Conservation (phyloP, 805 yeast genomes). For the Zygotorulaspora florentina region DNA sequence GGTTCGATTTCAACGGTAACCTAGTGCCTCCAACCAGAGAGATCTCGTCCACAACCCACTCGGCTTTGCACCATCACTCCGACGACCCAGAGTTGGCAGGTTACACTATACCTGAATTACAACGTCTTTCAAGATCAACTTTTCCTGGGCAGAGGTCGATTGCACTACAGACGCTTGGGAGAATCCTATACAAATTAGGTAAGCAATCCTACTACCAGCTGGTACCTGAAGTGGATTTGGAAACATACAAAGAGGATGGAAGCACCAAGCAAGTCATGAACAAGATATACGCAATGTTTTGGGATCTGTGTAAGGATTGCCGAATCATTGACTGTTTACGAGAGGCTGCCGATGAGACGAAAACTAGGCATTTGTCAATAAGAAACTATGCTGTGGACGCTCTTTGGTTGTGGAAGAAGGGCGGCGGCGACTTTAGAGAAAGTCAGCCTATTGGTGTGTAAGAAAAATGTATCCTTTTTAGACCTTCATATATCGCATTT, state of each 20-base stretch:
- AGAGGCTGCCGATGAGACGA: conserved; percentile 62
- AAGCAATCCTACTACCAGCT: conserved; percentile 51
- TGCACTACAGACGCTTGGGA: conserved; percentile 81
- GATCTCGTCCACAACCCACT: conserved; percentile 44
- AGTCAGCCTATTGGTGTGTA: conserved; percentile 1
- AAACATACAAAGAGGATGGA: conserved; percentile 38
- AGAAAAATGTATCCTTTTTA: conserved; percentile 13
- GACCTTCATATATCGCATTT: background rate
- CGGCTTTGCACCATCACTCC: conserved; percentile 89
- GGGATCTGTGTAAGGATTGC: conserved; percentile 66
- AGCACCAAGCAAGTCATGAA: conserved; percentile 36
- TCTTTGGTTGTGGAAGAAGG: conserved; percentile 76
- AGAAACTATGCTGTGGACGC: conserved; percentile 85
- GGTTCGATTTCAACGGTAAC: conserved; percentile 87
- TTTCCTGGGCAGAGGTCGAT: conserved; percentile 82
- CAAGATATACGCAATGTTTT: conserved; percentile 45
- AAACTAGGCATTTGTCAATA: conserved; percentile 65
- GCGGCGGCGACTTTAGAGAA: conserved; percentile 38
- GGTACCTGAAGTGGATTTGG: conserved; percentile 43
- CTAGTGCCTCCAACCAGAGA: conserved; percentile 57
- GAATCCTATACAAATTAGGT: conserved; percentile 79
- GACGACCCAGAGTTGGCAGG: conserved; percentile 89
- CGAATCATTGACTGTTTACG: conserved; percentile 61
- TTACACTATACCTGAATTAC: conserved; percentile 78
- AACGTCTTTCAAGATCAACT: conserved; percentile 72